Evolutionary conservation across 208 protist species (phyloP), one percentile per base, ranked within the genome.

Genomic region (Novymonas esmeraldas): DNA sequence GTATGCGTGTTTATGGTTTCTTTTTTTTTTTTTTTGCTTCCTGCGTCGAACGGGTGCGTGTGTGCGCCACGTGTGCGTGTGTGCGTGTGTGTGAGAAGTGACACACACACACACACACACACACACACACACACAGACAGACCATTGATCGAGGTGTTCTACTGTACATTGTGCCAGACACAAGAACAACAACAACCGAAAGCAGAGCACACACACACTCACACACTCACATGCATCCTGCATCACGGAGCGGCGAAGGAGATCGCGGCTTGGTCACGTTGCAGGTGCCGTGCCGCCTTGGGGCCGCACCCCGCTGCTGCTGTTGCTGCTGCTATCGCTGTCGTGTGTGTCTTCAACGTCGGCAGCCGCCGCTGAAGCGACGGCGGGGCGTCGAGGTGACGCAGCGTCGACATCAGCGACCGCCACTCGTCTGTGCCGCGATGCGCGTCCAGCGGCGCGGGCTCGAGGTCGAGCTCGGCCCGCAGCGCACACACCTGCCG

Each of bases 381-480:
- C 11, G 68, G 28, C 18, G 68, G 68, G 28, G 68, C 68, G 22
- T 74, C 68, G 18, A 74, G 41, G 18, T 22, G 34, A 5, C 38
- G 52, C 50, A 74, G 33, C 52, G 59, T 74, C 7, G 41, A 7
- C 24, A 41, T 13, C 31, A 66, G 16, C 22, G 7, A n/a, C 58
- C 33, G n/a, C 68, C 68, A 74, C 26, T 61, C 59, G 13, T 48
- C 20, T 31, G 51, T 44, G 7, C 38, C 18, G 24, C 59, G 33
- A 10, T 61, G 41, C 34, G 39, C 13, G 44, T 74, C 60, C 2
- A 74, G 59, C 44, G 29, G 48, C 33, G 60, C 69, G n/a, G 71
- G 61, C 13, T 86, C 78, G 26, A 86, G 42, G 0, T 87, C 84
- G n/a, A 92, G 56, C 60, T 77, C 72, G n/a, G 64, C 48, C 18